phyloP scores from a whole-genome alignment of 805 yeast species.

The Saturnispora halmiae region DNA sequence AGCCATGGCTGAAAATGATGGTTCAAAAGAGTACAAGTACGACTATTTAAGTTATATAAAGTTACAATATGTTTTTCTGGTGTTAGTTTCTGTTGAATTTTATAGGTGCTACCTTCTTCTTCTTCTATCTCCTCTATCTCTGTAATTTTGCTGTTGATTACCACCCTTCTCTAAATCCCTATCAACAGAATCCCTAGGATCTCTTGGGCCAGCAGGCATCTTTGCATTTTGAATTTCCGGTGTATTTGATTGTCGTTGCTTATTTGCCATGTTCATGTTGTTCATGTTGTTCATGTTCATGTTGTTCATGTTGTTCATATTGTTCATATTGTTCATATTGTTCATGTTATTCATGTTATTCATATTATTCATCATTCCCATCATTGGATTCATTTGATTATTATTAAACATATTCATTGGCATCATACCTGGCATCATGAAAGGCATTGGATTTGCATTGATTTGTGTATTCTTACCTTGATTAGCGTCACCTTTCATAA shows the following conservation, averaged over 20 bases:
- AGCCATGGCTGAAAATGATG: slow-evolving; percentile 32
- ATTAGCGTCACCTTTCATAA: slow-evolving; percentile 24
- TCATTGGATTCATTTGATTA: slow-evolving; percentile 19
- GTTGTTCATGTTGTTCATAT: slow-evolving; percentile 16
- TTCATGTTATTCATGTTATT: slow-evolving; percentile 15
- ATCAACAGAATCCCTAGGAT: slow-evolving; percentile 23
- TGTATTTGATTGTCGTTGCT: slow-evolving; percentile 13
- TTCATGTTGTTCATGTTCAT: slow-evolving; percentile 8
- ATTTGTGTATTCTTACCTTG: slow-evolving; percentile 9
- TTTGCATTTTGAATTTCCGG: slow-evolving; percentile 19
- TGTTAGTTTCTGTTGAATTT: not conserved
- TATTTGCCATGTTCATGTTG: slow-evolving; percentile 3
- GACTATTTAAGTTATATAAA: not conserved
- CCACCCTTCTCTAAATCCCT: slow-evolving; percentile 10
- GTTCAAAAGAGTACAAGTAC: slow-evolving; percentile 3
- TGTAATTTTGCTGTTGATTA: slow-evolving; percentile 10
- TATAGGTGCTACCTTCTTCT: slow-evolving; percentile 13
- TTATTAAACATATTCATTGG: slow-evolving; percentile 27
- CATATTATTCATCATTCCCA: slow-evolving; percentile 12
- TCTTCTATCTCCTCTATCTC: slow-evolving; percentile 13
- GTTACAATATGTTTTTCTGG: not conserved
- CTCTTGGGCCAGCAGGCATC: slow-evolving; percentile 15
- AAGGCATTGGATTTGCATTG: slow-evolving; percentile 17
- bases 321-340: slow-evolving; percentile 6
- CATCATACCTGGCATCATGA: slow-evolving; percentile 24